These are phyloP conservation scores for Porcisia deanei DNA, from an alignment of 208 protist genomes.

Conservation along the genomic window DNA sequence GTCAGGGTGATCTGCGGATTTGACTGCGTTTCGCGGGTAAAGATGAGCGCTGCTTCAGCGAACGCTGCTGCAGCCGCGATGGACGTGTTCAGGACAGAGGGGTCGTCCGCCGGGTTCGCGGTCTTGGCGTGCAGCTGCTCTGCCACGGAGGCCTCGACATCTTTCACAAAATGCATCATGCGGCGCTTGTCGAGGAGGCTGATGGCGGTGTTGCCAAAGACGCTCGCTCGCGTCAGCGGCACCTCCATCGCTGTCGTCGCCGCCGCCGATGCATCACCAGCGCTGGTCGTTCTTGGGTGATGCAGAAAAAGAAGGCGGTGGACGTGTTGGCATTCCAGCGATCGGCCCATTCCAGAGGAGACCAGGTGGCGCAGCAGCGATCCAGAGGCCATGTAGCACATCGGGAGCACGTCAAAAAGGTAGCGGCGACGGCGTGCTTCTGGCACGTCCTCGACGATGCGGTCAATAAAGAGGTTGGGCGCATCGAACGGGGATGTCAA, in stretches of 20 bases:
- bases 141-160: slow-evolving; percentile 64
- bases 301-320: slow-evolving; percentile 50
- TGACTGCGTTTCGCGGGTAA: slow-evolving; percentile 6
- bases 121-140: slow-evolving; percentile 79
- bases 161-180: slow-evolving; percentile 92
- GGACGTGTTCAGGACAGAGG: slow-evolving; percentile 29
- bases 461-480: slow-evolving; percentile 25
- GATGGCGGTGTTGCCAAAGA: slow-evolving; percentile 74
- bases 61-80: slow-evolving; percentile 21
- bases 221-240: slow-evolving; percentile 76
- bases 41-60: slow-evolving; percentile 25
- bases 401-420: slow-evolving; percentile 71
- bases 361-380: slow-evolving; percentile 48
- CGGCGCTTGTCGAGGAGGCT: slow-evolving; percentile 89
- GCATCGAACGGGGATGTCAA: background rate
- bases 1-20: slow-evolving; percentile 40
- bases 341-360: slow-evolving; percentile 49
- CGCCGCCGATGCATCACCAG: background rate
- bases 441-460: slow-evolving; percentile 30
- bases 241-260: slow-evolving; percentile 39
- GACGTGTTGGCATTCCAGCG: slow-evolving; percentile 71
- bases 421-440: slow-evolving; percentile 32
- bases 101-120: slow-evolving; percentile 49
- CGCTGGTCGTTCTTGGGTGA: slow-evolving; percentile 1
- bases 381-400: slow-evolving; percentile 58